Conservation (phyloP, 31 red algal species). For the Odonthalia washingtoniensis region DNA sequence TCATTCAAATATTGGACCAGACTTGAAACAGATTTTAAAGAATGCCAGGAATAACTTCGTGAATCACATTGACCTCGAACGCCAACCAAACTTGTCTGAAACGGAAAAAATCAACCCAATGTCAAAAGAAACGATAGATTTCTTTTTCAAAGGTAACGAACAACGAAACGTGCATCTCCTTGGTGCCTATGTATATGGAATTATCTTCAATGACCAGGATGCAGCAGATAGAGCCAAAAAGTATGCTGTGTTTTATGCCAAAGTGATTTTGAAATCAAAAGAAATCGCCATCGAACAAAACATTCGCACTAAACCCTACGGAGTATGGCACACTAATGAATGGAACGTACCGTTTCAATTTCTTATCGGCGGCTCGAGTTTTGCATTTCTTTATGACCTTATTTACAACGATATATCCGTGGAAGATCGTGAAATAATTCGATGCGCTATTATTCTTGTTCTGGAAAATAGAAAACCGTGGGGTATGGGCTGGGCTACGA, state of each 20-base stretch:
- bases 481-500: constrained; percentile 75
- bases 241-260: constrained; percentile 68
- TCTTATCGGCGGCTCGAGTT: constrained; percentile 67
- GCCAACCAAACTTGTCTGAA: background rate
- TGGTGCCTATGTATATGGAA: constrained; percentile 56
- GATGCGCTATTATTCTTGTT: constrained; percentile 55
- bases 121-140: constrained; percentile 37
- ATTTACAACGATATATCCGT: constrained; percentile 63
- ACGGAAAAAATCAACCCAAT: constrained; percentile 26
- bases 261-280: constrained; percentile 65
- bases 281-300: constrained; percentile 41
- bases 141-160: constrained; percentile 58
- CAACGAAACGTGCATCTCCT: constrained; percentile 39
- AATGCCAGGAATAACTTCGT: constrained; percentile 35
- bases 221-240: constrained; percentile 48
- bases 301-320: constrained; percentile 34
- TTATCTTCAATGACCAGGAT: constrained; percentile 52
- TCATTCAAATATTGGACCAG: constrained; percentile 50
- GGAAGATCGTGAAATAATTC: constrained; percentile 44
- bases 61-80: constrained; percentile 18
- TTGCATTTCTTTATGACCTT: constrained; percentile 69
- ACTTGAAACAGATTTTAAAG: constrained; percentile 26
- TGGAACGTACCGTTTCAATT: constrained; percentile 69
- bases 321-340: constrained; percentile 60
- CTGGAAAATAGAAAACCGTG: constrained; percentile 54